Evolutionary conservation across 805 yeast species (phyloP).

Genomic region (Saturnispora diversa): DNA sequence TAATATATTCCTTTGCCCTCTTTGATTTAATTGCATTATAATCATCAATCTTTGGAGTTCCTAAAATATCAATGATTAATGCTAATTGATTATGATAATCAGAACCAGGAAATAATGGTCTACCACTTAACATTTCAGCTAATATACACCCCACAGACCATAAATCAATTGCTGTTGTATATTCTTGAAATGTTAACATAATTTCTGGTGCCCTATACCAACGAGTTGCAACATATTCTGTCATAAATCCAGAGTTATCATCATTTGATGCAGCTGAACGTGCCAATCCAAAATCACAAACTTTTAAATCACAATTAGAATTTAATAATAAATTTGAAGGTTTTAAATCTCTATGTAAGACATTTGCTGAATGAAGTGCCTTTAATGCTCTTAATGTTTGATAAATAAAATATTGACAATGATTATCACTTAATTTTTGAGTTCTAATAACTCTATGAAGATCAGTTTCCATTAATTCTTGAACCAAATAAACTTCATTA

Average conservation of each 20-base stretch:
- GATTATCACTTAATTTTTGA: conserved; percentile 83
- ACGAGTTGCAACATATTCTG: conserved; percentile 95
- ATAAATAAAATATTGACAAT: conserved; percentile 86
- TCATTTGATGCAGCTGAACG: conserved; percentile 53
- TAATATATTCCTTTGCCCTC: conserved; percentile 83
- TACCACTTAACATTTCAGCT: conserved; percentile 80
- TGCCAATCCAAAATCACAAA: conserved; percentile 93
- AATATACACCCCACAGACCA: conserved; percentile 97
- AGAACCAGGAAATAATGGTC: conserved; percentile 88
- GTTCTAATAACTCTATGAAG: conserved; percentile 73
- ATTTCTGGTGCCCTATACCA: conserved; percentile 98
- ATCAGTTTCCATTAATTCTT: conserved; percentile 85
- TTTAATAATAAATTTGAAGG: conserved; percentile 82
- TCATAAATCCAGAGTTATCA: conserved; percentile 74
- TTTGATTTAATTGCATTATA: conserved; percentile 65
- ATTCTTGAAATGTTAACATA: conserved; percentile 89
- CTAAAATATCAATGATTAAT: conserved; percentile 75
- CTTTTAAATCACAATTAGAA: conserved; percentile 87
- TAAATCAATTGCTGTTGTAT: conserved; percentile 90
- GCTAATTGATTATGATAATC: conserved; percentile 89
- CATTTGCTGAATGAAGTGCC: conserved; percentile 89
- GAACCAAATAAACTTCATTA: conserved; percentile 81
- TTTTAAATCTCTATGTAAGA: conserved; percentile 85
- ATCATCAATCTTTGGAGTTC: conserved; percentile 81
- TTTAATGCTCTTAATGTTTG: conserved; percentile 87